These are phyloP conservation scores for Paraglomus brasilianum DNA, from an alignment of 192 early-diverging fungal species.

Conservation along the genomic window DNA sequence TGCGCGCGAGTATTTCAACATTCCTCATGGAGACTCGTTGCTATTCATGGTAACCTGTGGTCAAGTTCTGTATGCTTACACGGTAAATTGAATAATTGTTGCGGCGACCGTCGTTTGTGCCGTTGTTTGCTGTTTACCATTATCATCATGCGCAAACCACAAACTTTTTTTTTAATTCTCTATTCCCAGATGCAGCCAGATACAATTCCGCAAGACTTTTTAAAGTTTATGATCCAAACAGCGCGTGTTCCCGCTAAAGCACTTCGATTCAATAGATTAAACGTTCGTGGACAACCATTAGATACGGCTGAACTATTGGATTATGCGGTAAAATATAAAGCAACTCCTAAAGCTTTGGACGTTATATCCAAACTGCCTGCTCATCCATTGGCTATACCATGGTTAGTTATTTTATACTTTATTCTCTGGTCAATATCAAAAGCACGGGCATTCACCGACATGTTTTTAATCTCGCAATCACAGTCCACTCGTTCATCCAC, in stretches of 20 bases:
- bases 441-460: no score
- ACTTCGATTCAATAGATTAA: slow-evolving; percentile 56
- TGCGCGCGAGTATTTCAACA: slow-evolving; percentile 50
- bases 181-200: slow-evolving; percentile 56
- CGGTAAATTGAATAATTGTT: slow-evolving; percentile 39
- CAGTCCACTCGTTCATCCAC: slow-evolving; percentile 56
- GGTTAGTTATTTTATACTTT: slow-evolving; percentile 38
- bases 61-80: slow-evolving; percentile 60
- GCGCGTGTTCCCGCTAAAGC: slow-evolving; percentile 57
- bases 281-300: slow-evolving; percentile 44
- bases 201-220: slow-evolving; percentile 56
- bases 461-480: neutral
- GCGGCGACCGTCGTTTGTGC: neutral
- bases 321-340: slow-evolving; percentile 36
- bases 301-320: slow-evolving; percentile 38
- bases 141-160: neutral
- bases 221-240: slow-evolving; percentile 61
- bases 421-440: no score
- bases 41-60: slow-evolving; percentile 53
- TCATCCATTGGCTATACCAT: slow-evolving; percentile 54
- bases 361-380: slow-evolving; percentile 39
- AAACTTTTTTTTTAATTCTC: neutral
- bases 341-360: slow-evolving; percentile 43
- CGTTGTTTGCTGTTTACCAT: neutral
- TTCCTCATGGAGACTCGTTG: slow-evolving; percentile 56